These are phyloP conservation scores for Populus ilicifolia DNA, from an alignment of 345 rosid genomes.

Conservation along the genomic window DNA sequence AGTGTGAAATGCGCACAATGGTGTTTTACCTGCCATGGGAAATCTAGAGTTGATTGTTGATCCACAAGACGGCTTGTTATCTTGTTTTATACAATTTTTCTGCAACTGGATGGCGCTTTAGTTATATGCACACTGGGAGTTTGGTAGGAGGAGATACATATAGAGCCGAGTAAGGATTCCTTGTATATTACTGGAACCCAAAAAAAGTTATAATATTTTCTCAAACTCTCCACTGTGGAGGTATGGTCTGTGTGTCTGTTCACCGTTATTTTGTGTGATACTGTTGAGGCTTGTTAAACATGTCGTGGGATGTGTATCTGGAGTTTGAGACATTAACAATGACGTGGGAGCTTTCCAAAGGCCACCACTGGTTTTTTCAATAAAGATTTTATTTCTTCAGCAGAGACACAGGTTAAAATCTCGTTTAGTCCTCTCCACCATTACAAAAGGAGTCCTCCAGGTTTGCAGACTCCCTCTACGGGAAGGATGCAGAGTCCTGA, in stretches of 20 bases:
- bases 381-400: slow-evolving; percentile 12
- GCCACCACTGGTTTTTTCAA: slow-evolving; percentile 12
- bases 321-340: slow-evolving; percentile 17
- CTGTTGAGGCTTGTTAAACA: slow-evolving; percentile 20
- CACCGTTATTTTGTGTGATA: slow-evolving; percentile 29
- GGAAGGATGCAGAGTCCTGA: not conserved
- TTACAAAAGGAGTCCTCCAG: not conserved
- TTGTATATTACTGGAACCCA: slow-evolving; percentile 25
- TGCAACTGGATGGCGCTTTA: not conserved
- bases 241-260: slow-evolving; percentile 26
- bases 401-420: not conserved
- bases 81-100: slow-evolving; percentile 17
- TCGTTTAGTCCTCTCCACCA: not conserved
- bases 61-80: not conserved
- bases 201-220: slow-evolving; percentile 4
- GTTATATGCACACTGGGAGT: not conserved
- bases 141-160: slow-evolving; percentile 9
- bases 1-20: not conserved
- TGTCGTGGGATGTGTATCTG: slow-evolving; percentile 17
- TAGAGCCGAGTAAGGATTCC: slow-evolving; percentile 12
- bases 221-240: not conserved
- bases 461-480: not conserved
- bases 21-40: slow-evolving; percentile 8
- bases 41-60: slow-evolving; percentile 10
- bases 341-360: not conserved